Conservation (phyloP, 2,329 filamentous ascomycete genomes). For the Fusarium sp. region DNA sequence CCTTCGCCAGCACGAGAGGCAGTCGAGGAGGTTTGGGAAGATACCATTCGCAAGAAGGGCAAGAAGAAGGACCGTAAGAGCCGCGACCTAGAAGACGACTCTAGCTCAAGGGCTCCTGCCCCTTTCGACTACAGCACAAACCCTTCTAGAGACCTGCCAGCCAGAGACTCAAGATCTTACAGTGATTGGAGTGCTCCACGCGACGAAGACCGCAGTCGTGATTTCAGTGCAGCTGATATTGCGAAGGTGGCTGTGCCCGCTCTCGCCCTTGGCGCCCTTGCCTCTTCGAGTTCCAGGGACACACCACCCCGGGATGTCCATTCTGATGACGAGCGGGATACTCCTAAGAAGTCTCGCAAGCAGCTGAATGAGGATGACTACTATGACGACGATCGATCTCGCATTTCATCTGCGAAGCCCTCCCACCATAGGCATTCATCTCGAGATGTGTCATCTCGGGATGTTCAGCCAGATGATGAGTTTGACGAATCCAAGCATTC, state of each 20-base stretch:
- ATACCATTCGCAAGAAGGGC: constrained; percentile 51
- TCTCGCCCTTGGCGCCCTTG: constrained; percentile 40
- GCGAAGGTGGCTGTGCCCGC: constrained; percentile 37
- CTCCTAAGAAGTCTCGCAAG: constrained; percentile 23
- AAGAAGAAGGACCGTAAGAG: constrained; percentile 53
- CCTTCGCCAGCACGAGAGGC: constrained; percentile 33
- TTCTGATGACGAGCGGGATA: constrained; percentile 31
- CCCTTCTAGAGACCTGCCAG: constrained; percentile 22
- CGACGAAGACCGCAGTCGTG: constrained; percentile 25
- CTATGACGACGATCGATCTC: constrained; percentile 37
- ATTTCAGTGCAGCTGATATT: constrained; percentile 29
- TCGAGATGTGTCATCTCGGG: constrained; percentile 31
- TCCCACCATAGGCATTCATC: constrained; percentile 39
- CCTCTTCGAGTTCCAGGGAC: constrained; percentile 31
- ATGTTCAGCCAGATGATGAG: constrained; percentile 42
- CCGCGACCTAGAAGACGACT: constrained; percentile 49
- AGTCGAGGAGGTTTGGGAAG: constrained; percentile 45
- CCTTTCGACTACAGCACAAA: constrained; percentile 50
- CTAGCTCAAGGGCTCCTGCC: constrained; percentile 46
- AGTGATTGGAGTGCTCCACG: constrained; percentile 21
- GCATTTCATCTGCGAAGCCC: constrained; percentile 22
- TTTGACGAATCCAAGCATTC: constrained; percentile 30
- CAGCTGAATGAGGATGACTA: constrained; percentile 31
- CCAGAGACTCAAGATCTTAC: constrained; percentile 37
- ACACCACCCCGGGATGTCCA: constrained; percentile 33